phyloP scores from a whole-genome alignment of 1,284 basidiomycete species.

The Blastosporella zonata region DNA sequence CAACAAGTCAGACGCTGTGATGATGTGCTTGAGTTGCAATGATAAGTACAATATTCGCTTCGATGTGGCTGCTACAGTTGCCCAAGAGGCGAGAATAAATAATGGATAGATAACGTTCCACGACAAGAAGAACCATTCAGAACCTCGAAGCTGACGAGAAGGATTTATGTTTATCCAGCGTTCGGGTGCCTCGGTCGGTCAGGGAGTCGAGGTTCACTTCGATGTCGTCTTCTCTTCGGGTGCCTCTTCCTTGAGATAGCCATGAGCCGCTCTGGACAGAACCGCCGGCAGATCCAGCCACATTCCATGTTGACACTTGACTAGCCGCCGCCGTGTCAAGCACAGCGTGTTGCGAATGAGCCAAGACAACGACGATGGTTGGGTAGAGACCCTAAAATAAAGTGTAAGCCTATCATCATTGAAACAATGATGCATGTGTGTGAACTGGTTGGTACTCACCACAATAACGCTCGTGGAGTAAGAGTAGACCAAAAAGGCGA shows the following conservation, averaged over 20 bases:
- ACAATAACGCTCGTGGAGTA: slow-evolving; percentile 12
- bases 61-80: not conserved
- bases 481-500: slow-evolving; percentile 12
- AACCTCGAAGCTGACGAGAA: not conserved
- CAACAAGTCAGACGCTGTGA: not conserved
- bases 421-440: not conserved
- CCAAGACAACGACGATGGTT: slow-evolving; percentile 8
- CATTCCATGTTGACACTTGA: slow-evolving; percentile 4
- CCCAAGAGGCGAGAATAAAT: no score
- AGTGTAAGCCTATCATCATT: not conserved
- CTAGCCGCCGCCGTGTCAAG: slow-evolving; percentile 4
- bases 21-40: not conserved
- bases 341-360: slow-evolving; percentile 8
- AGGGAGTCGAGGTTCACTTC: not conserved
- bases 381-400: slow-evolving; percentile 6
- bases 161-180: not conserved
- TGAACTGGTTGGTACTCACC: not conserved
- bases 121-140: not conserved
- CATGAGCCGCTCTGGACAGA: not conserved
- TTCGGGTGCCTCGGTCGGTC: not conserved
- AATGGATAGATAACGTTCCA: not conserved
- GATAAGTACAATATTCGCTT: not conserved
- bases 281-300: not conserved
- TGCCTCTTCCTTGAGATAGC: not conserved
- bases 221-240: not conserved